phyloP scores from a whole-genome alignment of 148 eudicot genomes.

The Chenopodium berlandieri region DNA sequence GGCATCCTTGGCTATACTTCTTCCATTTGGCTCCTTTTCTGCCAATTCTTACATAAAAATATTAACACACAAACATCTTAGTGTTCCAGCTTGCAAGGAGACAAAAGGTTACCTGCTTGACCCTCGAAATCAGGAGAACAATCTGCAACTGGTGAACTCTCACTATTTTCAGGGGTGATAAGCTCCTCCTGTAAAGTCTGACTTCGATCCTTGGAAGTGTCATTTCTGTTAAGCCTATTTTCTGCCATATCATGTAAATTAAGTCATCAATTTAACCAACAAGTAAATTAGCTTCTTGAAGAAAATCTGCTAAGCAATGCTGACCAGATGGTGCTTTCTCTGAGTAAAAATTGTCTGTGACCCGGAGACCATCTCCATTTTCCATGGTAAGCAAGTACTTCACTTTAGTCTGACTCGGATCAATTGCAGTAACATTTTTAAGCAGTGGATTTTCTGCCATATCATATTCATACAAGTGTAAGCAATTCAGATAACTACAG shows the following conservation, averaged over 20 bases:
- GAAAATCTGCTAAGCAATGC: too few species aligned
- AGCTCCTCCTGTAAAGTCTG: background rate
- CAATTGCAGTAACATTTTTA: background rate
- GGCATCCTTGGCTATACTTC: background rate
- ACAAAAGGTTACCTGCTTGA: background rate
- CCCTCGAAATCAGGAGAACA: background rate
- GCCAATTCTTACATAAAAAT: background rate
- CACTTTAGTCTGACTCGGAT: too few species aligned
- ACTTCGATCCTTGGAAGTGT: background rate
- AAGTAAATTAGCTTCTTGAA: too few species aligned
- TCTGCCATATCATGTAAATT: conserved; percentile 1
- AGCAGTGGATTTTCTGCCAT: background rate
- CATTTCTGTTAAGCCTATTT: background rate
- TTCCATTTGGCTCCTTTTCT: conserved; percentile 2
- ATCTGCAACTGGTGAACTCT: background rate
- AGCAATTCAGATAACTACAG: background rate
- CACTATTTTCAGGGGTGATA: background rate
- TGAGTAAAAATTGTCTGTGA: too few species aligned
- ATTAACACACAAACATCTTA: background rate
- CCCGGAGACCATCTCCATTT: too few species aligned
- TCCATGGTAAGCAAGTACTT: too few species aligned
- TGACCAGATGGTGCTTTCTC: too few species aligned
- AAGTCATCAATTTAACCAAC: background rate
- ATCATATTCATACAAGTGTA: background rate
- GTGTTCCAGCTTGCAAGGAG: background rate